Evolutionary conservation across 2,329 filamentous ascomycete species (phyloP).

Genomic region (Trichoderma simmonsii): DNA sequence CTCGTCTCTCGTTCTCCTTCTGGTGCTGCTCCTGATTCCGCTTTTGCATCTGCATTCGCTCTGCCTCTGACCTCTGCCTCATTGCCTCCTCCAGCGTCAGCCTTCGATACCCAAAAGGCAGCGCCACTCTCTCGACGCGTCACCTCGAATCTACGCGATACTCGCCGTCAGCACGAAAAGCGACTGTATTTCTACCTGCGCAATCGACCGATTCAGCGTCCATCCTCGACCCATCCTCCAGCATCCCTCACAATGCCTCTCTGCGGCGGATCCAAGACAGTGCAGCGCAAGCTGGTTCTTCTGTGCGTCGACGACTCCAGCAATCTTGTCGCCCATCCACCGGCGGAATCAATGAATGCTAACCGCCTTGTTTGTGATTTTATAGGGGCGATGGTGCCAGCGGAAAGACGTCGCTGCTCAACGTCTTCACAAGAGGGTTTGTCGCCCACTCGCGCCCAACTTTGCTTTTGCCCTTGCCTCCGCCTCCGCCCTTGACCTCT

Average conservation of each 20-base stretch:
- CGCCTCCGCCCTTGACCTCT: background rate
- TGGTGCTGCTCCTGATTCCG: slow-evolving; percentile 2
- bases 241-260: slow-evolving; percentile 28
- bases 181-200: background rate
- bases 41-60: background rate
- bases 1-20: background rate
- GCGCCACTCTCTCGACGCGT: slow-evolving; percentile 2
- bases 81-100: slow-evolving; percentile 1
- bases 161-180: background rate
- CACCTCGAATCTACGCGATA: background rate
- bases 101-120: background rate
- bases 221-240: background rate
- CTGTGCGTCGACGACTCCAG: slow-evolving; percentile 52
- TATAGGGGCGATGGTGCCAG: slow-evolving; percentile 88
- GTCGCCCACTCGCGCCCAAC: slow-evolving; percentile 30
- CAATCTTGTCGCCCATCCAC: background rate
- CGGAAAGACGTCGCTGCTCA: slow-evolving; percentile 94
- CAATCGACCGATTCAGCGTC: background rate
- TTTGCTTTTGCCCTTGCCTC: background rate
- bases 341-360: background rate
- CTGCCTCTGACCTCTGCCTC: background rate
- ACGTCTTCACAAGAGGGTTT: slow-evolving; percentile 97
- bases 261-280: slow-evolving; percentile 75
- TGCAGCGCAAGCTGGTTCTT: slow-evolving; percentile 94
- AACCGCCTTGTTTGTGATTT: background rate